Evolutionary conservation across 2,329 filamentous ascomycete species (phyloP).

Genomic region (Magnaporthiopsis poae): DNA sequence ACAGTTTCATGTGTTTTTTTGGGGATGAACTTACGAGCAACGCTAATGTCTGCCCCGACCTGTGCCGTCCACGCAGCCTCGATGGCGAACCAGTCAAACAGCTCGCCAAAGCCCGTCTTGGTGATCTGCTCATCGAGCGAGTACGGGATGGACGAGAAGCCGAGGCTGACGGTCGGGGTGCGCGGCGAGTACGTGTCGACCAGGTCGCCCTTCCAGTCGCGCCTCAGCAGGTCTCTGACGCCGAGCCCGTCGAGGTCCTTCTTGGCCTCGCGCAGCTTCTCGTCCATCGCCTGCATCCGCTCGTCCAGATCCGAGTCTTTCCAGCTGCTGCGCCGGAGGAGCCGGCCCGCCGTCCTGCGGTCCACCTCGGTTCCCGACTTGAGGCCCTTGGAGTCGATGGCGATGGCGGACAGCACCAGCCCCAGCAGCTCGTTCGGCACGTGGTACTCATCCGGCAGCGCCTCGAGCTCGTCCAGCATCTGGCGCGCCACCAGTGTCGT

Average conservation of each 20-base stretch:
- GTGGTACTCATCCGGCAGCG: slow-evolving; percentile 33
- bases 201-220: slow-evolving; percentile 38
- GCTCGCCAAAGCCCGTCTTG: slow-evolving; percentile 34
- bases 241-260: slow-evolving; percentile 30
- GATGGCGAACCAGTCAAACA: slow-evolving; percentile 39
- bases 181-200: slow-evolving; percentile 33
- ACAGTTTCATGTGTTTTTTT: too few species aligned
- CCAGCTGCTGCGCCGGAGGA: slow-evolving; percentile 33
- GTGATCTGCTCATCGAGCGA: slow-evolving; percentile 34
- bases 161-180: slow-evolving; percentile 35
- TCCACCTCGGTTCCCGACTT: slow-evolving; percentile 29
- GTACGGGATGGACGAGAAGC: slow-evolving; percentile 35
- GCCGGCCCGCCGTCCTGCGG: slow-evolving; percentile 25
- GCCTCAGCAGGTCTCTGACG: slow-evolving; percentile 33
- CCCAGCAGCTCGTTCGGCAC: slow-evolving; percentile 39
- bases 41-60: slow-evolving; percentile 31
- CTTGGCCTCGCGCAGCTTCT: slow-evolving; percentile 29
- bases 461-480: slow-evolving; percentile 35
- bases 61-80: slow-evolving; percentile 38
- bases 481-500: slow-evolving; percentile 35
- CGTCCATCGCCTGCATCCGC: slow-evolving; percentile 31
- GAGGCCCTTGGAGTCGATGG: slow-evolving; percentile 35
- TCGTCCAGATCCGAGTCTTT: slow-evolving; percentile 25
- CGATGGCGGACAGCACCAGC: slow-evolving; percentile 34
- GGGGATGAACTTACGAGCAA: slow-evolving; percentile 17